Percentiles rank a stretch among this genome's conserved stretches.
Conservation (phyloP, 768 basidiomycete genomes). For the Atractiella rhizophila region DNA sequence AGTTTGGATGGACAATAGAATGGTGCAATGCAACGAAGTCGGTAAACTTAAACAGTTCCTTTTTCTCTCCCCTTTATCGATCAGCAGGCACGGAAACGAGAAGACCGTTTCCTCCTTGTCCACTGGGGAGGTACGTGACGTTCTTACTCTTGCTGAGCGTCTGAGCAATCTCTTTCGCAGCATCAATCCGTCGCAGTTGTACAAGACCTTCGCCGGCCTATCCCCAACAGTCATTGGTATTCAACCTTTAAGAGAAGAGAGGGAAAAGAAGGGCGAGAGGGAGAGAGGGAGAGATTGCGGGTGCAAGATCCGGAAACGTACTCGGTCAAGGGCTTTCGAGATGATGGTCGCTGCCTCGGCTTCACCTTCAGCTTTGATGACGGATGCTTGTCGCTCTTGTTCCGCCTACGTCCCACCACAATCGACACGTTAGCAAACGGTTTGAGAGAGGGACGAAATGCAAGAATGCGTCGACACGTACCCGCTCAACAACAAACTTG, state of each 20-base stretch:
- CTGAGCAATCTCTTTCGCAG: conserved; percentile 84
- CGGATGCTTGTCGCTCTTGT: conserved; percentile 94
- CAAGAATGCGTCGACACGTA: conserved; percentile 19
- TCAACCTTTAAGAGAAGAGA: too few relatives aligned
- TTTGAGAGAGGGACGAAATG: neutral
- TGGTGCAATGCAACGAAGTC: too few relatives aligned
- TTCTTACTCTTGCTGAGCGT: conserved; percentile 53
- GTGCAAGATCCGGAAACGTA: too few relatives aligned
- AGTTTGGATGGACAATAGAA: too few relatives aligned
- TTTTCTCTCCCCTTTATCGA: too few relatives aligned
- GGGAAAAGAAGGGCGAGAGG: too few relatives aligned
- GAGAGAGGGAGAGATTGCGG: too few relatives aligned
- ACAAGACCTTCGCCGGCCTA: conserved; percentile 92
- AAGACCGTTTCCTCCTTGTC: too few relatives aligned
- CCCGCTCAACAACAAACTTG: conserved; percentile 98
- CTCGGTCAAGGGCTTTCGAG: conserved; percentile 62
- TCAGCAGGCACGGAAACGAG: too few relatives aligned
- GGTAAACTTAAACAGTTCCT: too few relatives aligned
- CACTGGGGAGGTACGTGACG: conserved; percentile 74
- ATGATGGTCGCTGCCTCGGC: conserved; percentile 90
- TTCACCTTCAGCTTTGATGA: conserved; percentile 94
- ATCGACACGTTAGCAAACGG: neutral
- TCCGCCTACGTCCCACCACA: conserved; percentile 32
- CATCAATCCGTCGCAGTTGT: conserved; percentile 83
- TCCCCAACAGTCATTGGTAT: too few relatives aligned